Evolutionary conservation across 495 filamentous ascomycete species (phyloP).

Genomic region (Elaphomyces granulatus): DNA sequence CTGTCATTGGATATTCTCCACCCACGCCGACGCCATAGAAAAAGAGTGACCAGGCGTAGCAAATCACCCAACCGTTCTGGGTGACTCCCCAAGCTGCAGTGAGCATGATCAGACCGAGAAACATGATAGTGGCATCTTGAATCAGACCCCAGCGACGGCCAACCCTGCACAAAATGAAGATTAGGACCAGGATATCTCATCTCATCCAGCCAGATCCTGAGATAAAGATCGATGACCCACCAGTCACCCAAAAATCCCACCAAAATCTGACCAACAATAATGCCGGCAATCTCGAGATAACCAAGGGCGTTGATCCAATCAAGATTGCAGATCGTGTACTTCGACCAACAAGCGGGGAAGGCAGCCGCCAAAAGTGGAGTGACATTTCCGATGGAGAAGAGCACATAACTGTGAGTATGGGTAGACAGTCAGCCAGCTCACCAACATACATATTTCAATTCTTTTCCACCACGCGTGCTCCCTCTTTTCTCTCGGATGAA

Average conservation of each 20-base stretch:
- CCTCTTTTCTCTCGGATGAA: too few relatives aligned
- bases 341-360: constrained; percentile 63
- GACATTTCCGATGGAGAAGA: constrained; percentile 88
- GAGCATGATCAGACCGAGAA: constrained; percentile 73
- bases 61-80: constrained; percentile 82
- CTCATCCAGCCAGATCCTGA: too few relatives aligned
- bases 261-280: constrained; percentile 70
- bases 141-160: constrained; percentile 86
- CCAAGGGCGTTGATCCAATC: constrained; percentile 66
- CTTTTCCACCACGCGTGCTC: too few relatives aligned
- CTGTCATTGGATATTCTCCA: constrained; percentile 91
- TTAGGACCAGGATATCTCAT: too few relatives aligned
- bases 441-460: too few relatives aligned
- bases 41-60: constrained; percentile 81
- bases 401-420: constrained; percentile 69
- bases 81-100: constrained; percentile 72
- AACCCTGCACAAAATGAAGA: too few relatives aligned
- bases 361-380: constrained; percentile 55
- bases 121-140: constrained; percentile 88
- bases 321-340: constrained; percentile 44
- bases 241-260: constrained; percentile 52
- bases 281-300: constrained; percentile 78
- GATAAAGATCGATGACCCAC: constrained; percentile 17
- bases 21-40: constrained; percentile 86
- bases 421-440: too few relatives aligned